These are phyloP conservation scores for Cylindrotheca closterium DNA, from an alignment of 108 stramenopile species.

Conservation along the genomic window DNA sequence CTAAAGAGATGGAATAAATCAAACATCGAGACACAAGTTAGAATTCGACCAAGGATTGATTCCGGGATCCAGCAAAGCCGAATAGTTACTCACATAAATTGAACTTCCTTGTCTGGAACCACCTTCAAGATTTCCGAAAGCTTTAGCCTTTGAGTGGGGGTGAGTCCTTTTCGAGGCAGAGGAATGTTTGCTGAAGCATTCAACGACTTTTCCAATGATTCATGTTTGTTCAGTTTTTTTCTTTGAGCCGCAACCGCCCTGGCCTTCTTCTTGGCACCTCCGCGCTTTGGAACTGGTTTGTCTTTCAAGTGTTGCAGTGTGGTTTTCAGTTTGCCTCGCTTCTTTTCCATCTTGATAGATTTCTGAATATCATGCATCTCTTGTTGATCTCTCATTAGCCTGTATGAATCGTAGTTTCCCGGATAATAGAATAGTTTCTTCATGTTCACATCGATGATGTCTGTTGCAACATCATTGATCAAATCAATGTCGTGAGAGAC, in stretches of 20 bases:
- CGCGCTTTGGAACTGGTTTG: slow-evolving; percentile 39
- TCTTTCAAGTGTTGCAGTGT: slow-evolving; percentile 75
- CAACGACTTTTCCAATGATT: slow-evolving; percentile 37
- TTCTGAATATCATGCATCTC: slow-evolving; percentile 49
- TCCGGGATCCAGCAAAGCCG: not conserved
- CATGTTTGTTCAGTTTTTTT: slow-evolving; percentile 74
- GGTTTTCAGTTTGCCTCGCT: slow-evolving; percentile 52
- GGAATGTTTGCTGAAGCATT: slow-evolving; percentile 11
- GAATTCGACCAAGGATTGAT: not conserved
- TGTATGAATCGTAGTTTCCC: slow-evolving; percentile 87
- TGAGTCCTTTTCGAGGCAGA: slow-evolving; percentile 23
- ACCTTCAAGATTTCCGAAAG: slow-evolving; percentile 29
- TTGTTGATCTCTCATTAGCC: slow-evolving; percentile 55
- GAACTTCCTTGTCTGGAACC: slow-evolving; percentile 76
- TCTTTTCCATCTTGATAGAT: slow-evolving; percentile 58
- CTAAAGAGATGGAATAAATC: not conserved
- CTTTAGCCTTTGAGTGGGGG: slow-evolving; percentile 53
- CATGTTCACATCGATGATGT: slow-evolving; percentile 82
- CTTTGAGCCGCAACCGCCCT: slow-evolving; percentile 44
- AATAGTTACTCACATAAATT: slow-evolving; percentile 47
- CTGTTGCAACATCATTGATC: slow-evolving; percentile 87
- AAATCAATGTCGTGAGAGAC: slow-evolving; percentile 95
- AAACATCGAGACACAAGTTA: slow-evolving; percentile 6
- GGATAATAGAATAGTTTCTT: slow-evolving; percentile 84
- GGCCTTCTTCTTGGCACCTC: slow-evolving; percentile 51